Evolutionary conservation across 768 basidiomycete genomes (phyloP).

Genomic region (Tylopilus vinaceipallidus): DNA sequence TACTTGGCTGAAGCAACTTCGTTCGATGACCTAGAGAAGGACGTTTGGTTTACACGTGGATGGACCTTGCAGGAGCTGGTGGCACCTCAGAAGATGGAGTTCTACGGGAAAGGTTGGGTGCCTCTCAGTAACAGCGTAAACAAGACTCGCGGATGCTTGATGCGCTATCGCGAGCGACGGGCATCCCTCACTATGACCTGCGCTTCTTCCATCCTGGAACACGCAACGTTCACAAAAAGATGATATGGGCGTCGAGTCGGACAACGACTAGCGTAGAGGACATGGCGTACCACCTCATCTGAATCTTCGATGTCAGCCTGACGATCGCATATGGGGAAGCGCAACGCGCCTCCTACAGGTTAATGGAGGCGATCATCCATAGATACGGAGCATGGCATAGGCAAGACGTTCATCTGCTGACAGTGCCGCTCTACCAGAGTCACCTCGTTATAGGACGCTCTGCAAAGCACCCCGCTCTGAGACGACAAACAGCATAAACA

Average conservation of each 20-base stretch:
- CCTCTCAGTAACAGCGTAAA: conserved; percentile 30
- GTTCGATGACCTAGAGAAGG: conserved; percentile 23
- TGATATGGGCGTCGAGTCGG: conserved; percentile 35
- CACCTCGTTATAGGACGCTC: conserved; percentile 29
- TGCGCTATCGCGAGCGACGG: conserved; percentile 25
- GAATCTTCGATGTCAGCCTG: conserved; percentile 34
- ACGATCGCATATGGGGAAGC: conserved; percentile 37
- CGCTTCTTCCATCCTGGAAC: conserved; percentile 25
- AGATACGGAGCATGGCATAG: conserved; percentile 31
- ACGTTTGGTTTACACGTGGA: conserved; percentile 33
- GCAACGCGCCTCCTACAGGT: conserved; percentile 28
- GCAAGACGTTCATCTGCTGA: conserved; percentile 25
- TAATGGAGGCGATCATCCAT: conserved; percentile 30
- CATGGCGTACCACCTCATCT: conserved; percentile 33
- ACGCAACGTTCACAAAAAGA: conserved; percentile 26
- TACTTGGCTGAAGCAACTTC: conserved; percentile 32
- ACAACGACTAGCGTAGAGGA: conserved; percentile 35
- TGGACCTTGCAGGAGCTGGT: conserved; percentile 32
- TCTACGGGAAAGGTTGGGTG: conserved; percentile 28
- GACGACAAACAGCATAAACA: not conserved
- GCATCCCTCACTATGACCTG: conserved; percentile 27
- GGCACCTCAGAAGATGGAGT: conserved; percentile 31
- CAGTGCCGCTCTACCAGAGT: conserved; percentile 31
- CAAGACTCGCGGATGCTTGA: conserved; percentile 21
- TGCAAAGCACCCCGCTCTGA: not conserved